Evolutionary conservation across 495 filamentous ascomycete genomes (phyloP).

Genomic region (Durotheca rogersii): DNA sequence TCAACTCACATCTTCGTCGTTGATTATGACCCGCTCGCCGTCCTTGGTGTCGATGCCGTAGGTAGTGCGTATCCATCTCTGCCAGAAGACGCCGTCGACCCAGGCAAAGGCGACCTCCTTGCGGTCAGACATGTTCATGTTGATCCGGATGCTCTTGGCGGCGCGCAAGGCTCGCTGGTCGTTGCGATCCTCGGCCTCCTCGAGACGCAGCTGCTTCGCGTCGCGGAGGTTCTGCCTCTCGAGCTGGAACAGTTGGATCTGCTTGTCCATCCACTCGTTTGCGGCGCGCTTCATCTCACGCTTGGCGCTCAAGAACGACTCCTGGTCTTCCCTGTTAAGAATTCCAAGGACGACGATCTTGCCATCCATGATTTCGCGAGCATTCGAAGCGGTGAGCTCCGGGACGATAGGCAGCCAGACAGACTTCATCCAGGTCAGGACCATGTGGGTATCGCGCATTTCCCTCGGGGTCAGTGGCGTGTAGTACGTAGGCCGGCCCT

Average conservation of each 20-base stretch:
- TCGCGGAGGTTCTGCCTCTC: conserved; percentile 91
- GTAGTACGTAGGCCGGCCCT: conserved; percentile 87
- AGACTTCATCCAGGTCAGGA: conserved; percentile 89
- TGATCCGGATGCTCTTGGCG: conserved; percentile 91
- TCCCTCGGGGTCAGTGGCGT: conserved; percentile 77
- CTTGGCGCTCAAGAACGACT: conserved; percentile 75
- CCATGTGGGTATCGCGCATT: conserved; percentile 79
- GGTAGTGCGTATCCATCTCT: conserved; percentile 89
- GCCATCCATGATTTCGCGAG: conserved; percentile 89
- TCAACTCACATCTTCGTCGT: conserved; percentile 88
- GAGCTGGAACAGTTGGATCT: conserved; percentile 80
- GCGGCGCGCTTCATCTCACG: conserved; percentile 95
- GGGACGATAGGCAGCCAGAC: conserved; percentile 98
- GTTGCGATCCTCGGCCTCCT: conserved; percentile 91
- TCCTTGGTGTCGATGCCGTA: conserved; percentile 85
- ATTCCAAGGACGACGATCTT: conserved; percentile 91
- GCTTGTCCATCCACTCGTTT: conserved; percentile 96
- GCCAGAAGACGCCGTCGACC: conserved; percentile 98
- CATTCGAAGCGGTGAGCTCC: conserved; percentile 87
- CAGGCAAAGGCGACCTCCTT: conserved; percentile 96
- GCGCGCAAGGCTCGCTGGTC: conserved; percentile 81
- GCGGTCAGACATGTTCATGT: conserved; percentile 79
- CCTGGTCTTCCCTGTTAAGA: conserved; percentile 72
- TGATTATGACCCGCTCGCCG: conserved; percentile 91
- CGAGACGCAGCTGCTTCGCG: conserved; percentile 89